A percentile compares a stretch with the other conserved stretches of the same genome.
These are phyloP conservation scores for Kurtzmaniella quercitrusa DNA, from an alignment of 1,139 yeast species.

Conservation along the genomic window DNA sequence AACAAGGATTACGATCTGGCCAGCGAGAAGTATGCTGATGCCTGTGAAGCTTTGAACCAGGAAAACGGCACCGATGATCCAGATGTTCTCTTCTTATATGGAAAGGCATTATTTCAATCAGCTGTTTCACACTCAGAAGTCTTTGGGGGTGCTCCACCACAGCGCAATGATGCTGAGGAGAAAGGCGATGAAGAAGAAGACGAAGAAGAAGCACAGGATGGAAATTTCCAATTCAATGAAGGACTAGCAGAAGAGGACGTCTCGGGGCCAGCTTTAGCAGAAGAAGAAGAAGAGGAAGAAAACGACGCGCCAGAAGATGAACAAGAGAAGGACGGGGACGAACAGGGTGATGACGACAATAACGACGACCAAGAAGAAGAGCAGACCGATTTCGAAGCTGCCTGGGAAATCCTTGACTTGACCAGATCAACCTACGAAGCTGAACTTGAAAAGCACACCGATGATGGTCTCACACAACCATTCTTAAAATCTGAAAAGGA, in stretches of 20 bases:
- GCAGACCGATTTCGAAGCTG: slow-evolving; percentile 68
- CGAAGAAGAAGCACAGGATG: slow-evolving; percentile 23
- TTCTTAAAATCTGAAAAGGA: slow-evolving; percentile 32
- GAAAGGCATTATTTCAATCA: slow-evolving; percentile 72
- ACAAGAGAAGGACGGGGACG: slow-evolving; percentile 15
- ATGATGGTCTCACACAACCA: slow-evolving; percentile 20
- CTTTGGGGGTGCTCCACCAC: slow-evolving; percentile 53
- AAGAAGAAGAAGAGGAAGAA: slow-evolving; percentile 20
- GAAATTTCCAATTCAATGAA: slow-evolving; percentile 53
- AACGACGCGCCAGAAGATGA: slow-evolving; percentile 20
- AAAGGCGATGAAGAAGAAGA: slow-evolving; percentile 18
- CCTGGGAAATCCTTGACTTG: slow-evolving; percentile 83
- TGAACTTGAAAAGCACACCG: slow-evolving; percentile 20
- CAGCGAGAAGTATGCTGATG: slow-evolving; percentile 67
- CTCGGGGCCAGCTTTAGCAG: slow-evolving; percentile 13
- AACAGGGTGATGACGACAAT: slow-evolving; percentile 21
- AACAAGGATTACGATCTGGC: slow-evolving; percentile 64
- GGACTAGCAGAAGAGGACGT: slow-evolving; percentile 46
- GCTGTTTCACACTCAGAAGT: slow-evolving; percentile 77
- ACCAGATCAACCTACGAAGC: slow-evolving; percentile 62
- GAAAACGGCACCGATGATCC: slow-evolving; percentile 59
- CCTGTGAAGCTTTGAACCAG: slow-evolving; percentile 56
- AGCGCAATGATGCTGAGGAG: slow-evolving; percentile 15
- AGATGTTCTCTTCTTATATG: slow-evolving; percentile 69
- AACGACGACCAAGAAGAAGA: slow-evolving; percentile 23